Conservation (phyloP, 495 filamentous ascomycete species). For the Astrothelium subdiscretum region DNA sequence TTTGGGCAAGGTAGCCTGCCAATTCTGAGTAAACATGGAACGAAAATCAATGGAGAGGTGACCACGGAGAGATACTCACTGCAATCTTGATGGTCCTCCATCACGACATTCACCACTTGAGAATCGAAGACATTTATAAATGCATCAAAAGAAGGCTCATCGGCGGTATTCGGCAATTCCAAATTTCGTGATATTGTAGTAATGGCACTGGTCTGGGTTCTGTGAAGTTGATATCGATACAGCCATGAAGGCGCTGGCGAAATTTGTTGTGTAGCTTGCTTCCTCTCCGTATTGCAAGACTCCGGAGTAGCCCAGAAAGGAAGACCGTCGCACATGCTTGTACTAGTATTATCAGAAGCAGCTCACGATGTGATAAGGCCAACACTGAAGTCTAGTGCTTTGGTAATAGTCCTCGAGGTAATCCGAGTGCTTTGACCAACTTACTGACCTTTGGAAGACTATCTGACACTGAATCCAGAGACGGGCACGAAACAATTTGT, state of each 20-base stretch:
- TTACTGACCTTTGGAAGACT: neutral
- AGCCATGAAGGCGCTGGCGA: neutral
- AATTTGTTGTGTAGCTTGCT: neutral
- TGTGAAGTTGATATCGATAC: neutral
- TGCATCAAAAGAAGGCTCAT: neutral
- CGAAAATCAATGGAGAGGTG: neutral
- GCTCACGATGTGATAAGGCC: too few species aligned
- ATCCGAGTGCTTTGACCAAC: too few species aligned
- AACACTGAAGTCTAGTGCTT: too few species aligned
- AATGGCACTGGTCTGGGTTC: neutral
- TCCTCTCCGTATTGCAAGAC: neutral
- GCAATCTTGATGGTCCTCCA: neutral
- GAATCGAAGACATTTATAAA: neutral
- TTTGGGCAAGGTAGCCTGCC: neutral
- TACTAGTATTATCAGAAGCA: neutral
- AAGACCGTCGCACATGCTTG: neutral
- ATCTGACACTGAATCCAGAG: neutral
- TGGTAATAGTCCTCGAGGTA: too few species aligned
- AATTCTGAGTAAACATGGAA: neutral
- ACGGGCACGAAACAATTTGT: neutral
- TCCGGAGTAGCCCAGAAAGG: neutral
- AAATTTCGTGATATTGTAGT: neutral
- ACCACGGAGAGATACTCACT: too few species aligned
- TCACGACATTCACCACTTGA: neutral
- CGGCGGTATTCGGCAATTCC: neutral